A percentile compares a stretch with the other conserved stretches of the same genome.
Conservation (phyloP, 129 eudicot genomes). For the Ambrosia artemisiifolia region DNA sequence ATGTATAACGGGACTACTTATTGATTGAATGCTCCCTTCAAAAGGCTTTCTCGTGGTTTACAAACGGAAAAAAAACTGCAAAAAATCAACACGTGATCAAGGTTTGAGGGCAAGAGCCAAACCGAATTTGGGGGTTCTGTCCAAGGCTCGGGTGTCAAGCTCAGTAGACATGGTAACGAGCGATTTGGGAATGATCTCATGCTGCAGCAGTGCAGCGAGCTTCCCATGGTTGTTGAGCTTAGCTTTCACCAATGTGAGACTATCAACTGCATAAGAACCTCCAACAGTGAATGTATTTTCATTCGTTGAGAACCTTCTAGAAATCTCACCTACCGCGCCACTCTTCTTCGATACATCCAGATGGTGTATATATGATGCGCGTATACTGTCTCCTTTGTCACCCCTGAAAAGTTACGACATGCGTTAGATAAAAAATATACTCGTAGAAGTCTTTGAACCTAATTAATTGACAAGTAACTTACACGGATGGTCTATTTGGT, state of each 20-base stretch:
- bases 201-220: slow-evolving; percentile 3
- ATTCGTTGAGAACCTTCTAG: slow-evolving; percentile 10
- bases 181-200: slow-evolving; percentile 8
- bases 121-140: slow-evolving; percentile 7
- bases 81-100: neutral
- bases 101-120: slow-evolving; percentile 14
- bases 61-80: neutral
- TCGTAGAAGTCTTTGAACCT: neutral
- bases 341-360: neutral
- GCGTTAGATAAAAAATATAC: neutral
- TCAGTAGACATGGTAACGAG: slow-evolving; percentile 8
- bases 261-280: slow-evolving; percentile 3
- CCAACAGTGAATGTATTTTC: slow-evolving; percentile 1
- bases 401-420: slow-evolving; percentile 1
- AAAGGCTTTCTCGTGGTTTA: neutral
- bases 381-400: slow-evolving; percentile 13
- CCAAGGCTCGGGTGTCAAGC: slow-evolving; percentile 9
- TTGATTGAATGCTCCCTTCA: neutral
- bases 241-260: slow-evolving; percentile 7
- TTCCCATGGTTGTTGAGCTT: slow-evolving; percentile 13
- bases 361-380: slow-evolving; percentile 6
- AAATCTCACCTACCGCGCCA: slow-evolving; percentile 11
- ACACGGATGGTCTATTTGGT: neutral
- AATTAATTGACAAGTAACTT: neutral
- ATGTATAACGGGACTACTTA: slow-evolving; percentile 2